Evolutionary conservation across 208 protist species (phyloP), one percentile per base, ranked within the genome.

Genomic region (Acanthamoeba castellanii): DNA sequence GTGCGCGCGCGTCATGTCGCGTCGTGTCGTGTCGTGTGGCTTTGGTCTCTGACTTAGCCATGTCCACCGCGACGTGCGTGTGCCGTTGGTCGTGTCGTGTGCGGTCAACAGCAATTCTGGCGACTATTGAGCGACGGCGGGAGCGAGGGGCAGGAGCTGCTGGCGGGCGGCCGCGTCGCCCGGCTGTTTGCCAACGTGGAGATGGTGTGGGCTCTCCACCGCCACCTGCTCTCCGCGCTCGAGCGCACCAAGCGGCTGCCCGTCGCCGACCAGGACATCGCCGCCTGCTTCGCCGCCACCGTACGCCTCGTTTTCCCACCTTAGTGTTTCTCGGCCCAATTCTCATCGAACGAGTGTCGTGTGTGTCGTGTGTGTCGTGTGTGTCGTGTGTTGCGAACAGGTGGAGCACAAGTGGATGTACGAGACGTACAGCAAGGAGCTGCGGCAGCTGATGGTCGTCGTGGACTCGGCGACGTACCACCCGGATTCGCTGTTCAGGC

Each of bases 31-130:
- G 66, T 27, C 66, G 27, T 74, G 20, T 37, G 66, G 13, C 66
- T 74, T 5, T 11, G 3, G 30, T n/a, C 11, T n/a, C n/a, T n/a
- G n/a, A n/a, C n/a, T n/a, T n/a, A n/a, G n/a, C n/a, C n/a, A n/a
- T n/a, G n/a, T n/a, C 47, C 47, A 52, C 11, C 7, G 47, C 11
- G 47, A 4, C 47, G 47, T 52, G 47, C 47, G 47, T 52, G 47
- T 52, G 47, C 47, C n/a, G n/a, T n/a, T n/a, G n/a, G n/a, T n/a
- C n/a, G n/a, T n/a, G n/a, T n/a, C n/a, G n/a, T n/a, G n/a, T n/a
- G n/a, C n/a, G 47, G 47, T 18, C 27, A 70, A 5, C 72, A 81
- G 72, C 72, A 81, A 81, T 81, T 37, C 34, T 81, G 72, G 72
- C 30, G 72, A 34, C 30, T 81, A 34, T 20, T 81, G 72, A n/a